Base-by-base conservation (phyloP, 2,329 filamentous ascomycete genomes). In the Nothophoma quercina region DNA sequence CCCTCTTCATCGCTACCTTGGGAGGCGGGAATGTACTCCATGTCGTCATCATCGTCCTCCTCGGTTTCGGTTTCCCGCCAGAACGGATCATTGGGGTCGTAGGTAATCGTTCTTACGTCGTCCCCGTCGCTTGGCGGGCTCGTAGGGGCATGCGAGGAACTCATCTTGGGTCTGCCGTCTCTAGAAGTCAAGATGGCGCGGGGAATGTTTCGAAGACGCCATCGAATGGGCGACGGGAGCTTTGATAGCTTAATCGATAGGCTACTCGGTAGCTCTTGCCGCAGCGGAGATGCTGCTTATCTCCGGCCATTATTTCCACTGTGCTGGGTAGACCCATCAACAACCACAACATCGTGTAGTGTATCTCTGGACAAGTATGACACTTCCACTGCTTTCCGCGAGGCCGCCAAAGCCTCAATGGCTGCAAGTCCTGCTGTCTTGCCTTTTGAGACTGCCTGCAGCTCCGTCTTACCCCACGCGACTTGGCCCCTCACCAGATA, bases 1-100 rank as follows among this genome's bases (percentile, higher is more conserved):
- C 78, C 75, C 9, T 71, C 70, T 13, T 72, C 65, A 19, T 76
- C 73, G 42, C 64, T 73, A 12, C 70, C 71, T 52, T 77, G 76
- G 50, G 75, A 67, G 36, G 77, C 72, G 22, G 76, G 73, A 62
- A 80, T 73, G 69, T 77, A 80, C 57, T 82, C 79, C 75, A 81
- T 80, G 69, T 81, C 79, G 68, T 81, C 79, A 72, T 83, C 79
- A 73, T 79, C 77, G 60, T 73, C 73, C 41, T 73, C 72, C 49
- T 73, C 72, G 33, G 66, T 64, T 30, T 68, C 65, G 32, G 59
- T 67, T 50, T 71, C 68, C 44, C 63, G 63, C 70, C 67, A 72
- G 45, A 71, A 70, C 26, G 68, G 66, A 21, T 71, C 70, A 32
- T 48, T 64, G 8, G 67, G 69, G 43, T 72, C 68, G 62, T 72